Percentiles rank a stretch among this genome's conserved stretches.
Evolutionary conservation across 2,329 filamentous ascomycete species (phyloP).

Genomic region (Uncinocarpus reesii): DNA sequence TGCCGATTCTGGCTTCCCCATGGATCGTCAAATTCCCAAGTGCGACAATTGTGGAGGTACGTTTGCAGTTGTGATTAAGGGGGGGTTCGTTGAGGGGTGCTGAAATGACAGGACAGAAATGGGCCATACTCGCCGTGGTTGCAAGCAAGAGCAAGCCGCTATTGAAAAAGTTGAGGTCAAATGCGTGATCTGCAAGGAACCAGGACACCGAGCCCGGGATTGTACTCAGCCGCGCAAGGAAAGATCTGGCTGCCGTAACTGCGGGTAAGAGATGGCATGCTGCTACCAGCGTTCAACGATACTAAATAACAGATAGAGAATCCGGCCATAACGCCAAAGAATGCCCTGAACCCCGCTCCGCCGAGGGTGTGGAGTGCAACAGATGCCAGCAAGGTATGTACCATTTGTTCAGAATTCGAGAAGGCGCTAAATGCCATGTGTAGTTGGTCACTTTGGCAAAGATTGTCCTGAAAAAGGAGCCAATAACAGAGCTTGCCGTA

Average conservation of each 20-base stretch:
- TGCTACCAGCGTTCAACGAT: neutral
- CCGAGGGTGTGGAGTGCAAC: slow-evolving; percentile 38
- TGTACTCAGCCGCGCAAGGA: slow-evolving; percentile 33
- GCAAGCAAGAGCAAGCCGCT: slow-evolving; percentile 38
- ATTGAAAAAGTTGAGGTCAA: slow-evolving; percentile 37
- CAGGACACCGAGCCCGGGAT: slow-evolving; percentile 42
- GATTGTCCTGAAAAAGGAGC: slow-evolving; percentile 33
- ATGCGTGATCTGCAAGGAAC: slow-evolving; percentile 41
- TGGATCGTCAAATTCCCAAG: slow-evolving; percentile 42
- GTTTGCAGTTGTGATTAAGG: neutral
- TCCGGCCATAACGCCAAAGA: slow-evolving; percentile 40
- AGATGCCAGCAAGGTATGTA: slow-evolving; percentile 34
- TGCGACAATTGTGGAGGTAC: slow-evolving; percentile 43
- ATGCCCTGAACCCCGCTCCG: slow-evolving; percentile 39
- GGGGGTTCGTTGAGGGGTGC: neutral
- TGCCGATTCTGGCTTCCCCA: slow-evolving; percentile 41
- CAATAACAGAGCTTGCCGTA: slow-evolving; percentile 33
- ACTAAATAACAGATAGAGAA: slow-evolving; percentile 22
- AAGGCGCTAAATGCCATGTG: slow-evolving; percentile 14
- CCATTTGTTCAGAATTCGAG: neutral
- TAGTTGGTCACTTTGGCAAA: slow-evolving; percentile 39
- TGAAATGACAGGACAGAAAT: slow-evolving; percentile 27
- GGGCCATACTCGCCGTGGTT: slow-evolving; percentile 41
- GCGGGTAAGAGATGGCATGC: slow-evolving; percentile 41
- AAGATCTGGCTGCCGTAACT: slow-evolving; percentile 43